Evolutionary conservation across 768 basidiomycete species (phyloP).

Genomic region (Tephrocybe sp.): DNA sequence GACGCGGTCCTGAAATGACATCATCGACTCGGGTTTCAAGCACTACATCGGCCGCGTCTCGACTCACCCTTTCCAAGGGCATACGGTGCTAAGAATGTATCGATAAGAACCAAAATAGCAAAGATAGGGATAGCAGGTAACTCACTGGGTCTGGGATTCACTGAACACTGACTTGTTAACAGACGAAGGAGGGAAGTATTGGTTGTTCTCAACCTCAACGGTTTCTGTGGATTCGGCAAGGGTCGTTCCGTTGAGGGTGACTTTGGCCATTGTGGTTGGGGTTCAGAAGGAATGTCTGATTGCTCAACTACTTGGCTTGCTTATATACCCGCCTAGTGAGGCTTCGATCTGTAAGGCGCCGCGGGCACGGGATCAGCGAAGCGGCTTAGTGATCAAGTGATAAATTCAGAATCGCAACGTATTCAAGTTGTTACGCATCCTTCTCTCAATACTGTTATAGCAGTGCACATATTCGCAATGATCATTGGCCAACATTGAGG

Average conservation of each 20-base stretch:
- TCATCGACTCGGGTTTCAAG: background rate
- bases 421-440: too few relatives aligned
- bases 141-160: slow-evolving; percentile 54
- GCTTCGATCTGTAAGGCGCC: background rate
- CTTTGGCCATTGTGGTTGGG: slow-evolving; percentile 42
- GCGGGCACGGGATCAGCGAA: background rate
- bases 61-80: slow-evolving; percentile 74
- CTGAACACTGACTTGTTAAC: slow-evolving; percentile 46
- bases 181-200: slow-evolving; percentile 68
- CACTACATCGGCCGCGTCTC: background rate
- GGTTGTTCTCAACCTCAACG: slow-evolving; percentile 62
- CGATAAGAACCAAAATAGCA: background rate
- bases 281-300: background rate
- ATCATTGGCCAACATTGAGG: too few relatives aligned
- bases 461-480: too few relatives aligned
- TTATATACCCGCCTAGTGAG: background rate
- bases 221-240: slow-evolving; percentile 62
- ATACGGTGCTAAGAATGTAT: slow-evolving; percentile 40
- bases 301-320: background rate
- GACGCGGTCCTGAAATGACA: slow-evolving; percentile 48
- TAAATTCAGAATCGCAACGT: background rate
- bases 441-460: too few relatives aligned
- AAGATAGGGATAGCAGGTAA: slow-evolving; percentile 7
- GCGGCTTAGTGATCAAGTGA: background rate
- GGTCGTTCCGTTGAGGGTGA: slow-evolving; percentile 44